Evolutionary conservation across 2,329 filamentous ascomycete species (phyloP).

Genomic region (Colletotrichum caudatum): DNA sequence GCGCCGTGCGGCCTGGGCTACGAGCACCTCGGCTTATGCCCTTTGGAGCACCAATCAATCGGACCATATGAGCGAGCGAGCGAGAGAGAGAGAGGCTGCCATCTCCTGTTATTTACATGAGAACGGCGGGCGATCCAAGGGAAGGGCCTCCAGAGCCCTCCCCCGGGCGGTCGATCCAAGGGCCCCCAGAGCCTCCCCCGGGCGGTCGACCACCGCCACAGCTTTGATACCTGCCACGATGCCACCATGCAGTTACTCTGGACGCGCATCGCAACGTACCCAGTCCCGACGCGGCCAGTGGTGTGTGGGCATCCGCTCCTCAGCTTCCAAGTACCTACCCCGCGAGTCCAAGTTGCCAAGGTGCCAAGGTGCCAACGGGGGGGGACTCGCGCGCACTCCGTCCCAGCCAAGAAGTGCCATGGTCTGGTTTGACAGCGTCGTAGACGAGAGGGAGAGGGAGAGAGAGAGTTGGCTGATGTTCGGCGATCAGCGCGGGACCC

Average conservation of each 20-base stretch:
- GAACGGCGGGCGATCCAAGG: neutral
- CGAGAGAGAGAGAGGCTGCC: neutral
- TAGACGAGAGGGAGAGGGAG: neutral
- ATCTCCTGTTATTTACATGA: neutral
- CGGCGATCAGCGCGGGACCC: slow-evolving; percentile 28
- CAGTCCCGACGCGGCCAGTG: too few species aligned
- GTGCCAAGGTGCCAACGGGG: neutral
- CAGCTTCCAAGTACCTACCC: too few species aligned
- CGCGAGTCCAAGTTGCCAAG: neutral
- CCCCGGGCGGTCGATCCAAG: too few species aligned
- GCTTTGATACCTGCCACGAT: neutral
- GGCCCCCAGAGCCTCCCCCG: too few species aligned
- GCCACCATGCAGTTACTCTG: neutral
- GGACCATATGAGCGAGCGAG: neutral
- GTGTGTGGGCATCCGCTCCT: neutral
- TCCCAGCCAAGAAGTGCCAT: slow-evolving; percentile 28
- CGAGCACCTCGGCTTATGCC: neutral
- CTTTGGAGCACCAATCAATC: neutral
- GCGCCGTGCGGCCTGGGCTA: neutral
- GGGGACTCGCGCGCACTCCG: neutral
- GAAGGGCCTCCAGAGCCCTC: too few species aligned
- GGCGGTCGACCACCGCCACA: neutral
- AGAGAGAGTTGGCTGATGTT: slow-evolving; percentile 15
- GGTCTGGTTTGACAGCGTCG: slow-evolving; percentile 25
- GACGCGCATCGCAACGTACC: neutral